Evolutionary conservation across 139 green algal species (phyloP).

Genomic region (Dunaliella sp.): DNA sequence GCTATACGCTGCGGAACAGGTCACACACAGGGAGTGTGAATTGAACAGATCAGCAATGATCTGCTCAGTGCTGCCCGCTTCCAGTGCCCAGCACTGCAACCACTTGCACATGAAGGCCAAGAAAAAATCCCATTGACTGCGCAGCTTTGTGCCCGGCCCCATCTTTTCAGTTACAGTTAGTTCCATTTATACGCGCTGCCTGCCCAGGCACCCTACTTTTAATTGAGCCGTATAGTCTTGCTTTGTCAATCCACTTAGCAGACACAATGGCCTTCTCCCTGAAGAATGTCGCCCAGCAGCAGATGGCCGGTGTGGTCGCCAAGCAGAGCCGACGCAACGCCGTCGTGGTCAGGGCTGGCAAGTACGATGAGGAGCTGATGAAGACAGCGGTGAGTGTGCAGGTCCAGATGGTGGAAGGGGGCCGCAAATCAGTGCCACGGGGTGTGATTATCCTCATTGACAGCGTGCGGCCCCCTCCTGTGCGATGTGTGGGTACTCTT

Average conservation of each 20-base stretch:
- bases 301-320: constrained; percentile 7
- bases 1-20: too few relatives aligned
- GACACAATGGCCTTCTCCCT: constrained; percentile 31
- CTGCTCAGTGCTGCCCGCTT: too few relatives aligned
- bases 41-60: too few relatives aligned
- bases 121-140: too few relatives aligned
- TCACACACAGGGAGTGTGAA: too few relatives aligned
- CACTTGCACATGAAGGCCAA: too few relatives aligned
- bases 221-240: background rate
- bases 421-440: background rate
- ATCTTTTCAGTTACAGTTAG: too few relatives aligned
- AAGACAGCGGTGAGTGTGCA: constrained; percentile 68
- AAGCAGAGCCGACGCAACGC: constrained; percentile 13
- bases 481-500: too few relatives aligned
- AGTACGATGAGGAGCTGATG: constrained; percentile 90
- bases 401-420: background rate
- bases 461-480: background rate
- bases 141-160: too few relatives aligned
- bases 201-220: background rate
- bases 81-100: too few relatives aligned
- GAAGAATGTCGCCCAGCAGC: constrained; percentile 14
- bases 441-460: background rate
- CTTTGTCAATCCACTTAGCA: constrained; percentile 1
- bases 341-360: constrained; percentile 51
- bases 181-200: background rate